These are phyloP conservation scores for Pezicula carpinea DNA, from an alignment of 2,329 filamentous ascomycete species.

Conservation along the genomic window DNA sequence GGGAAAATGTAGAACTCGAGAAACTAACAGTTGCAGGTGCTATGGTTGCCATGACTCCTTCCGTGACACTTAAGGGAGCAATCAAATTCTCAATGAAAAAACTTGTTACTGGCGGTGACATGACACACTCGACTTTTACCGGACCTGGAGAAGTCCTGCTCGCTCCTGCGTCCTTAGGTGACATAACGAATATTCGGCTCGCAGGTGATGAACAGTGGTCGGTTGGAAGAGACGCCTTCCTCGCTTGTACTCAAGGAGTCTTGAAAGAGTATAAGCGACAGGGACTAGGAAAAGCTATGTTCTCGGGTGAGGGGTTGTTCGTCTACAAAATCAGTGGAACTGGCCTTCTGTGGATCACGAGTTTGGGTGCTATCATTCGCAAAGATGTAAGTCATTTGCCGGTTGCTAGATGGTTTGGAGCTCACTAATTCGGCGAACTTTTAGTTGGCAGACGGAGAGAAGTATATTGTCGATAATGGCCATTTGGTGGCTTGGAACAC, in stretches of 20 bases:
- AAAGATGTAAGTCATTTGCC: conserved; percentile 70
- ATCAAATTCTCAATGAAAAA: conserved; percentile 91
- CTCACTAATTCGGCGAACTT: conserved; percentile 10
- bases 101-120: conserved; percentile 75
- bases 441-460: conserved; percentile 62
- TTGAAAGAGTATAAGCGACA: conserved; percentile 85
- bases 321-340: conserved; percentile 80
- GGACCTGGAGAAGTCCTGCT: conserved; percentile 88
- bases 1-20: not conserved
- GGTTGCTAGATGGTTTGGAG: not conserved
- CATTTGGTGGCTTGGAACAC: conserved; percentile 97
- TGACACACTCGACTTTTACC: conserved; percentile 74
- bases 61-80: conserved; percentile 75
- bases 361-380: conserved; percentile 89
- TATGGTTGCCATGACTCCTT: conserved; percentile 94
- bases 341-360: conserved; percentile 84
- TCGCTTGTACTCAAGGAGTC: conserved; percentile 83
- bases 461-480: conserved; percentile 89
- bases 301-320: conserved; percentile 88
- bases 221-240: conserved; percentile 80
- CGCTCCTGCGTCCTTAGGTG: conserved; percentile 74
- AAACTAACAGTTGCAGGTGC: conserved; percentile 46
- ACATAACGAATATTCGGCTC: conserved; percentile 77
- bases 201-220: conserved; percentile 72
- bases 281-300: conserved; percentile 82